A percentile compares a stretch with the other conserved stretches of the same genome.
Evolutionary conservation across 2,329 filamentous ascomycete species (phyloP).

Genomic region (Fusarium sp.): DNA sequence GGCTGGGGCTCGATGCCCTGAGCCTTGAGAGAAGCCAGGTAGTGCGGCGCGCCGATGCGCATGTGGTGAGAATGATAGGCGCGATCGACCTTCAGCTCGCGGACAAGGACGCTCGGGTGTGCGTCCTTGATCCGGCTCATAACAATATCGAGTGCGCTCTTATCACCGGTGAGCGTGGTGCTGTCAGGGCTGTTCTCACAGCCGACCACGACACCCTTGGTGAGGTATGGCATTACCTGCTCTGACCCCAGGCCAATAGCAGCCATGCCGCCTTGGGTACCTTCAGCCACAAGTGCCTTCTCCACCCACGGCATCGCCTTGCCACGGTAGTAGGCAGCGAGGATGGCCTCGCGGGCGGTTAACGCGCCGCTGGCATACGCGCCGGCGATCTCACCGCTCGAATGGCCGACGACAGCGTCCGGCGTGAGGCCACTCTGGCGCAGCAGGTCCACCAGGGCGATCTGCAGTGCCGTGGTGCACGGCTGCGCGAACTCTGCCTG

Average conservation of each 20-base stretch:
- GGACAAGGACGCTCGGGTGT: background rate
- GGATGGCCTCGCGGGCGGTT: slow-evolving; percentile 47
- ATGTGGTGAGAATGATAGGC: slow-evolving; percentile 13
- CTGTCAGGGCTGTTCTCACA: background rate
- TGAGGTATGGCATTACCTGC: slow-evolving; percentile 38
- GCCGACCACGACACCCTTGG: too few species aligned
- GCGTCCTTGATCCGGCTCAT: background rate
- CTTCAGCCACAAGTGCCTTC: slow-evolving; percentile 53
- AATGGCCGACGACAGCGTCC: background rate
- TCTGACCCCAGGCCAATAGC: slow-evolving; percentile 51
- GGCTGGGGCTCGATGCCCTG: background rate
- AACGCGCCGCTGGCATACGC: slow-evolving; percentile 56
- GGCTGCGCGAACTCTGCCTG: background rate
- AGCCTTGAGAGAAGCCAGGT: background rate
- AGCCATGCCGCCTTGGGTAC: slow-evolving; percentile 51
- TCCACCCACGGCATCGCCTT: too few species aligned
- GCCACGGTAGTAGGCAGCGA: slow-evolving; percentile 42
- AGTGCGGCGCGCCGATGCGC: background rate
- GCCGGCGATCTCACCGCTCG: slow-evolving; percentile 54
- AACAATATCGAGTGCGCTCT: background rate
- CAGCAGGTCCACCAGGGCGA: background rate
- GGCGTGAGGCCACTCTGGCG: background rate
- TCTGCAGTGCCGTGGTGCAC: background rate
- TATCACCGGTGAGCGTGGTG: background rate
- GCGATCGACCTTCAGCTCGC: slow-evolving; percentile 2